Percentiles rank a stretch among this genome's conserved stretches.
These are phyloP conservation scores for Ganoderma multipileum DNA, from an alignment of 1,284 basidiomycete genomes.

Conservation along the genomic window DNA sequence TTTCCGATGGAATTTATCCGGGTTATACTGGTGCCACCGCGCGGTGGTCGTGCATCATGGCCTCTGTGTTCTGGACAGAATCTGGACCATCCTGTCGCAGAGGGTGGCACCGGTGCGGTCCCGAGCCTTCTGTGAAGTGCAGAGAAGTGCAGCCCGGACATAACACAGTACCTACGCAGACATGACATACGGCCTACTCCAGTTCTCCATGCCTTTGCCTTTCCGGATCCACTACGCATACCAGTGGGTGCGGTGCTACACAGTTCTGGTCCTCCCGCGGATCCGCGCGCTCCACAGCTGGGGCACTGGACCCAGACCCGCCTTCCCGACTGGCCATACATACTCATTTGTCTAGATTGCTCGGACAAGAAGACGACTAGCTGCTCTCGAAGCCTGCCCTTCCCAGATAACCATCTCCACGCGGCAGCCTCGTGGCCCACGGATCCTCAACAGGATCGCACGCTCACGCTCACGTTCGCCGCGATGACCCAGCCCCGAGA, in stretches of 20 bases:
- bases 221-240: not conserved
- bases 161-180: not conserved
- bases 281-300: constrained; percentile 4
- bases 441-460: not conserved
- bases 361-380: not conserved
- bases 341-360: not conserved
- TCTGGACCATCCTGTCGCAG: not conserved
- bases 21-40: not conserved
- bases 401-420: constrained; percentile 1
- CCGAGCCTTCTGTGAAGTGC: constrained; percentile 8
- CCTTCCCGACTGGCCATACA: not conserved
- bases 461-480: not conserved
- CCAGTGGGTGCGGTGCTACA: not conserved
- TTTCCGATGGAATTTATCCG: not conserved
- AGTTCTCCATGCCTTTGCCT: not conserved
- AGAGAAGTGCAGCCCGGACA: not conserved
- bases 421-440: not conserved
- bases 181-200: not conserved
- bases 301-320: not conserved
- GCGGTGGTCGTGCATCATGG: not conserved
- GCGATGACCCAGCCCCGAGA: not conserved
- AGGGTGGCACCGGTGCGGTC: not conserved
- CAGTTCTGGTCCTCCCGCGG: not conserved
- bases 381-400: not conserved
- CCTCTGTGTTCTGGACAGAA: not conserved